Percentiles rank a stretch among this genome's conserved stretches.
Evolutionary conservation across 495 filamentous ascomycete species (phyloP).

Genomic region (Hyphodiscus hymeniophilus): DNA sequence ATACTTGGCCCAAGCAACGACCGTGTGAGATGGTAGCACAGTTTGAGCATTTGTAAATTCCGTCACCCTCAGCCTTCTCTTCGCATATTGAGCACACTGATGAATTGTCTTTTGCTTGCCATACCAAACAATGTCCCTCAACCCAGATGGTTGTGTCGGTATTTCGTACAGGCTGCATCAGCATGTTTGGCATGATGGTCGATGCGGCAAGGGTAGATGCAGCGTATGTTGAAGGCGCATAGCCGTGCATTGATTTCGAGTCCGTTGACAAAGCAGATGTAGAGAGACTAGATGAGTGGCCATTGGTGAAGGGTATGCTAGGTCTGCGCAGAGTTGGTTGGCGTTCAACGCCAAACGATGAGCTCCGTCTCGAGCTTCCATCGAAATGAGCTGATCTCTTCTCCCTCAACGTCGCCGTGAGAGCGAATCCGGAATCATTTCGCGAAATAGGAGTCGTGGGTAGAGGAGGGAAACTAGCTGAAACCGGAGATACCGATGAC

Average conservation of each 20-base stretch:
- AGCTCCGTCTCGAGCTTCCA: conserved; percentile 72
- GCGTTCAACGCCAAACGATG: conserved; percentile 77
- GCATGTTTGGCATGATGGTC: conserved; percentile 88
- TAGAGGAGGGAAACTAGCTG: conserved; percentile 66
- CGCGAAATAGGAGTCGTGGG: conserved; percentile 71
- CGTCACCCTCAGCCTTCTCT: conserved; percentile 75
- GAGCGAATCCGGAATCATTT: conserved; percentile 80
- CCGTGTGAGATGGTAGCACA: conserved; percentile 73
- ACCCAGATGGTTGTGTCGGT: conserved; percentile 84
- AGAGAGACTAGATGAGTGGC: conserved; percentile 70
- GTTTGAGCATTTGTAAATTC: conserved; percentile 74
- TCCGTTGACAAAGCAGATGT: conserved; percentile 77
- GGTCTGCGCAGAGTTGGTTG: conserved; percentile 64
- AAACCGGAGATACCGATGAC: conserved; percentile 79
- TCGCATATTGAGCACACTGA: conserved; percentile 80
- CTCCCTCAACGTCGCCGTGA: conserved; percentile 77
- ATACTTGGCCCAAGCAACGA: conserved; percentile 72
- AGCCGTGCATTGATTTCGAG: conserved; percentile 63
- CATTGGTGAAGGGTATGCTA: conserved; percentile 73
- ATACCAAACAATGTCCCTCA: conserved; percentile 87
- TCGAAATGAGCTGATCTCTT: conserved; percentile 96
- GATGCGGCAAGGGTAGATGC: conserved; percentile 97
- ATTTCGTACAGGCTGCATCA: conserved; percentile 76
- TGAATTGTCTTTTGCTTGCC: conserved; percentile 56
- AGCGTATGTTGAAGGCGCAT: conserved; percentile 93